Percentiles rank a stretch among this genome's conserved stretches.
Evolutionary conservation across 495 filamentous ascomycete species (phyloP).

Genomic region (Halenospora varia): DNA sequence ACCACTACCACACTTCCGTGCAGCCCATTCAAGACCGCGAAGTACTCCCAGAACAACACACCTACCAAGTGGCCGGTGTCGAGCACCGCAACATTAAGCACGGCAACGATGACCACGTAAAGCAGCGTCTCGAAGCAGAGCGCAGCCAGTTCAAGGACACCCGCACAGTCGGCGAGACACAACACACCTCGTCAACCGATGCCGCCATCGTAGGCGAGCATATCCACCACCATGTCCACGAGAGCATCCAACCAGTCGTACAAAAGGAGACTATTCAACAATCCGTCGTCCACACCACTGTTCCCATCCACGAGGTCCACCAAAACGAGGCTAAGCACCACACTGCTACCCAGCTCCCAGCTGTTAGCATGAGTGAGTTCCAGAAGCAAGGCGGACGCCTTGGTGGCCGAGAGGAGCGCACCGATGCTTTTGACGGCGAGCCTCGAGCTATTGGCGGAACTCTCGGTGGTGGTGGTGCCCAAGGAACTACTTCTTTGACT

Average conservation of each 20-base stretch:
- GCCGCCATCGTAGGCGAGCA: slow-evolving; percentile 55
- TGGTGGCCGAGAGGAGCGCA: slow-evolving; percentile 48
- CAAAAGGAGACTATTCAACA: slow-evolving; percentile 64
- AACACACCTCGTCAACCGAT: slow-evolving; percentile 39
- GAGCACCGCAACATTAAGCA: slow-evolving; percentile 53
- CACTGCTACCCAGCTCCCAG: slow-evolving; percentile 49
- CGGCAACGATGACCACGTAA: slow-evolving; percentile 41
- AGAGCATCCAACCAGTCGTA: slow-evolving; percentile 62
- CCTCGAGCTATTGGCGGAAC: slow-evolving; percentile 37
- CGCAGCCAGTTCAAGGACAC: slow-evolving; percentile 45
- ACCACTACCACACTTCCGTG: slow-evolving; percentile 52
- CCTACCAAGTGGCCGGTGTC: slow-evolving; percentile 43
- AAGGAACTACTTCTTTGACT: slow-evolving; percentile 19
- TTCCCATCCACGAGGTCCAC: slow-evolving; percentile 62
- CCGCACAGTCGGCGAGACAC: slow-evolving; percentile 39
- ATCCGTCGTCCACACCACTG: slow-evolving; percentile 61
- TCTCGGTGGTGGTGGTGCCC: slow-evolving; percentile 19
- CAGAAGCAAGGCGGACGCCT: slow-evolving; percentile 52
- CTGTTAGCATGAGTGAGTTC: slow-evolving; percentile 59
- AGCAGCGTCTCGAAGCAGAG: slow-evolving; percentile 43
- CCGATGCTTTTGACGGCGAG: slow-evolving; percentile 53
- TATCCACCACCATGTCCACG: slow-evolving; percentile 59
- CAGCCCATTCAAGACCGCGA: slow-evolving; percentile 47
- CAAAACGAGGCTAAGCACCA: slow-evolving; percentile 59
- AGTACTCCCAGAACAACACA: slow-evolving; percentile 45